Evolutionary conservation across 1,284 basidiomycete species (phyloP).

Genomic region (Tremellales sp.): DNA sequence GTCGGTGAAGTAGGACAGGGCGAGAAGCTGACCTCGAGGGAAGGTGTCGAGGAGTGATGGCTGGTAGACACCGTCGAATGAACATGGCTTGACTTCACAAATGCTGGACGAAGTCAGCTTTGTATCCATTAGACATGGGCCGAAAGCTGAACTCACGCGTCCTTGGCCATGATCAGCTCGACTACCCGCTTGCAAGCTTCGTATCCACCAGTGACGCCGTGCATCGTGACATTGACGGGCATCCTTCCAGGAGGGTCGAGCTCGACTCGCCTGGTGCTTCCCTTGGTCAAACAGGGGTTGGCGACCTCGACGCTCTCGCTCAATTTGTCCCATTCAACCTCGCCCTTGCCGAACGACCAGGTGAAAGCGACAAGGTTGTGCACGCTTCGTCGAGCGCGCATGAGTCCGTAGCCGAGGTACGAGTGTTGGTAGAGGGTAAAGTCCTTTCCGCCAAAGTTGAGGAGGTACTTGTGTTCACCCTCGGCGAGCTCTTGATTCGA

Average conservation of each 20-base stretch:
- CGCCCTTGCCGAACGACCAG: slow-evolving; percentile 53
- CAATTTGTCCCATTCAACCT: slow-evolving; percentile 51
- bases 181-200: slow-evolving; percentile 80
- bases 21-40: slow-evolving; percentile 68
- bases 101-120: slow-evolving; percentile 55
- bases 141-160: slow-evolving; percentile 71
- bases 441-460: slow-evolving; percentile 67
- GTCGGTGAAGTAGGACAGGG: slow-evolving; percentile 97
- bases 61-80: slow-evolving; percentile 96
- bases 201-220: slow-evolving; percentile 74
- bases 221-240: slow-evolving; percentile 69
- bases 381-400: slow-evolving; percentile 79
- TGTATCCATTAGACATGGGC: slow-evolving; percentile 2
- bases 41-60: slow-evolving; percentile 90
- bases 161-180: slow-evolving; percentile 92
- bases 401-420: slow-evolving; percentile 92
- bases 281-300: slow-evolving; percentile 78
- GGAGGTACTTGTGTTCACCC: slow-evolving; percentile 90
- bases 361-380: slow-evolving; percentile 89
- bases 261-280: slow-evolving; percentile 62
- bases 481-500: slow-evolving; percentile 60
- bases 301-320: slow-evolving; percentile 48
- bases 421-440: slow-evolving; percentile 89
- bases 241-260: slow-evolving; percentile 60
- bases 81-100: slow-evolving; percentile 86